Evolutionary conservation across 768 basidiomycete genomes (phyloP).

Genomic region (Naganishia antarctica): DNA sequence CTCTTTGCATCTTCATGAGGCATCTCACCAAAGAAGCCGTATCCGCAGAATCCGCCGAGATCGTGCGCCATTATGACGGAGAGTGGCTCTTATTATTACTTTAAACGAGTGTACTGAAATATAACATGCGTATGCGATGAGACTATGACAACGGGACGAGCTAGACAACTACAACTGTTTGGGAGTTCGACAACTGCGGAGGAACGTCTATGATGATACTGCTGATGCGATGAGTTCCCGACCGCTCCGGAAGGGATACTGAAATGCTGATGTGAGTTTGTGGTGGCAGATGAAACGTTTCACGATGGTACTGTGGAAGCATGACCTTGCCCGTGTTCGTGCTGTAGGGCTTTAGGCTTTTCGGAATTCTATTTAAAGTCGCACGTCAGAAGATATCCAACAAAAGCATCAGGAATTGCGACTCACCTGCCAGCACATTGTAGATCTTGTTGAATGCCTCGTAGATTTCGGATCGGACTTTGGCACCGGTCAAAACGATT

Average conservation of each 20-base stretch:
- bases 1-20: no score
- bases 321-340: no score
- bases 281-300: background rate
- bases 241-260: background rate
- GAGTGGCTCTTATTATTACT: no score
- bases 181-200: background rate
- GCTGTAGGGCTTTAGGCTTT: slow-evolving; percentile 1
- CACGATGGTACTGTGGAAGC: background rate
- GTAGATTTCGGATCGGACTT: slow-evolving; percentile 99
- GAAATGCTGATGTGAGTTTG: slow-evolving; percentile 14
- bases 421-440: slow-evolving; percentile 66
- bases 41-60: no score
- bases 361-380: background rate
- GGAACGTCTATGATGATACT: slow-evolving; percentile 18
- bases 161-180: slow-evolving; percentile 15
- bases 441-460: slow-evolving; percentile 99
- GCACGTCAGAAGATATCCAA: background rate
- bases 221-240: slow-evolving; percentile 1
- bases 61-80: no score
- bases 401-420: background rate
- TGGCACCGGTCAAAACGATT: slow-evolving; percentile 97
- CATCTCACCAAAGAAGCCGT: no score
- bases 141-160: slow-evolving; percentile 11
- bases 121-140: slow-evolving; percentile 16
- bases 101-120: no score